These are phyloP conservation scores for Luffa aegyptiaca DNA, from an alignment of 306 rosid genomes.

Conservation along the genomic window DNA sequence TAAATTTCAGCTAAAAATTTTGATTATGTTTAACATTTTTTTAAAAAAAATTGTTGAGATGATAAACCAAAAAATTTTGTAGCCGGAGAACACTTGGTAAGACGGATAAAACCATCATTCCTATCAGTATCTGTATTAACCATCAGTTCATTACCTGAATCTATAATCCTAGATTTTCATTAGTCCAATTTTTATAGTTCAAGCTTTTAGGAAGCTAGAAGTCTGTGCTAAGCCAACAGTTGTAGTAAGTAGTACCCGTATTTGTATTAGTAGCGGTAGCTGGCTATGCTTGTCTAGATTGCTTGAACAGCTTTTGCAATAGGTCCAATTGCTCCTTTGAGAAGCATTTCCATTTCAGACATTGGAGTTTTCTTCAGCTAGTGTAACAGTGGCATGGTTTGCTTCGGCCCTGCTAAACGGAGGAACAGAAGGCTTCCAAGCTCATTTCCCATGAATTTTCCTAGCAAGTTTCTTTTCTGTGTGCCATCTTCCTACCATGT, in stretches of 20 bases:
- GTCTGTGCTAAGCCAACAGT: neutral
- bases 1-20: neutral
- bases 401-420: neutral
- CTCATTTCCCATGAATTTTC: neutral
- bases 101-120: neutral
- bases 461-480: neutral
- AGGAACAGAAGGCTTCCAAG: neutral
- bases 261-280: neutral
- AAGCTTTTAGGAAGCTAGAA: neutral
- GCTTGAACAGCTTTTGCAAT: neutral
- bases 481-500: neutral
- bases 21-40: neutral
- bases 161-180: neutral
- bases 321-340: neutral
- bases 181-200: neutral
- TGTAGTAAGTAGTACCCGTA: neutral
- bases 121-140: neutral
- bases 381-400: neutral
- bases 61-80: neutral
- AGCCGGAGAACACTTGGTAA: neutral
- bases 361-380: neutral
- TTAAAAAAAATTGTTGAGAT: neutral
- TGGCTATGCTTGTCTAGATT: neutral
- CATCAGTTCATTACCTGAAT: neutral
- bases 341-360: neutral